These are phyloP conservation scores for Sporothrix euskadiensis DNA, from an alignment of 2,329 filamentous ascomycete species.

Conservation along the genomic window DNA sequence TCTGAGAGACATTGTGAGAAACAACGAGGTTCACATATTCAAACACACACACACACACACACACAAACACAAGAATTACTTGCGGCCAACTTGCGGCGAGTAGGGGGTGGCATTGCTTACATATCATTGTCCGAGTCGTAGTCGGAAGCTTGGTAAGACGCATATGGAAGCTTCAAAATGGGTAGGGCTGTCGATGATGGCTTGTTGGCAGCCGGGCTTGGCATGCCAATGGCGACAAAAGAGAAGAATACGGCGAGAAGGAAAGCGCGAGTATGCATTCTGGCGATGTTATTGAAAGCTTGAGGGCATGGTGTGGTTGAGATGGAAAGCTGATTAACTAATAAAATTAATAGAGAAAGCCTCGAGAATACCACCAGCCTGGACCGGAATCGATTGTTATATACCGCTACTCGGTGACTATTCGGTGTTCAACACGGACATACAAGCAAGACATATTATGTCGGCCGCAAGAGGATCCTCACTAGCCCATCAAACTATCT, in stretches of 20 bases:
- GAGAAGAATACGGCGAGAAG: neutral
- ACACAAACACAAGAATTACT: neutral
- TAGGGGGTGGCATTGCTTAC: slow-evolving; percentile 23
- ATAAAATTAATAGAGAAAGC: neutral
- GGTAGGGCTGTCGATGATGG: slow-evolving; percentile 31
- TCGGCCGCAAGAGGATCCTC: neutral
- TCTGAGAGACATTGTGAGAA: slow-evolving; percentile 31
- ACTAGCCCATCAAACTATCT: neutral
- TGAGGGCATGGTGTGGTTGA: neutral
- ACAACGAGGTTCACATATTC: too few relatives aligned
- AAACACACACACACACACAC: neutral
- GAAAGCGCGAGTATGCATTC: neutral
- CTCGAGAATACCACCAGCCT: neutral
- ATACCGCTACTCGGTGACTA: neutral
- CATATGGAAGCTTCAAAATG: slow-evolving; percentile 36
- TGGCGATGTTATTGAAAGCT: neutral
- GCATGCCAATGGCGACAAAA: slow-evolving; percentile 5
- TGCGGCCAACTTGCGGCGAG: too few relatives aligned
- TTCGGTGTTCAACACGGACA: neutral
- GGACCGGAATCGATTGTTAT: neutral
- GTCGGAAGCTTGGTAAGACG: slow-evolving; percentile 34
- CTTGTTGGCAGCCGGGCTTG: slow-evolving; percentile 24
- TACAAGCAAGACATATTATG: slow-evolving; percentile 4
- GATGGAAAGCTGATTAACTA: neutral
- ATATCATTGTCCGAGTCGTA: slow-evolving; percentile 34